Percentiles rank a stretch among this genome's conserved stretches.
Conservation (phyloP, 345 rosid genomes). For the Eucalyptus marginata region DNA sequence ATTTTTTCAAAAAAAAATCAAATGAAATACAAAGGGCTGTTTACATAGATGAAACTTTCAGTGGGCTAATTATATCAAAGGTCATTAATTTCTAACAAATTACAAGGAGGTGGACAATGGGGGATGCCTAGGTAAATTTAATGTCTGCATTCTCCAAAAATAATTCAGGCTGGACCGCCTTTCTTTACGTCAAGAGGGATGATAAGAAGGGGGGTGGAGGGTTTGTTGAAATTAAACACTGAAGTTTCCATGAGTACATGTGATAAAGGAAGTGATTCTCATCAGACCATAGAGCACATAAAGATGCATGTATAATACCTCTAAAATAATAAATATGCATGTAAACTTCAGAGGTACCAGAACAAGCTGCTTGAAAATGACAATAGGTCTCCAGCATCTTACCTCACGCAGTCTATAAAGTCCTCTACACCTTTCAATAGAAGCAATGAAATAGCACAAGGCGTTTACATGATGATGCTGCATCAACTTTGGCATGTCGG, state of each 20-base stretch:
- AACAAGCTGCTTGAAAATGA: background rate
- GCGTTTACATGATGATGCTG: conserved; percentile 38
- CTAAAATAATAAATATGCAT: background rate
- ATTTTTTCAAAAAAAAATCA: background rate
- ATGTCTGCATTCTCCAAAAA: background rate
- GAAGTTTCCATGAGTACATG: background rate
- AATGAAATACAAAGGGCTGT: background rate
- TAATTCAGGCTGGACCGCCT: background rate
- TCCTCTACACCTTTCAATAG: conserved; percentile 70
- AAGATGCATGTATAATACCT: background rate
- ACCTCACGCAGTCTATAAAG: conserved; percentile 91
- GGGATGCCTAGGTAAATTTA: background rate
- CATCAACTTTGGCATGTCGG: conserved; percentile 34
- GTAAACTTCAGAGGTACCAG: background rate
- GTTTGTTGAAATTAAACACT: background rate
- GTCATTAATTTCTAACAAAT: background rate
- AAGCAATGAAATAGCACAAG: conserved; percentile 51
- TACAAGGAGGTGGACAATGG: background rate
- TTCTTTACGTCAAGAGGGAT: background rate
- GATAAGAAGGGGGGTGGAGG: background rate
- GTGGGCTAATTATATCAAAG: background rate
- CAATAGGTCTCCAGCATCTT: background rate
- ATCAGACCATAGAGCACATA: background rate
- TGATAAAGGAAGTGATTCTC: background rate
- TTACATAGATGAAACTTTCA: background rate